These are phyloP conservation scores for Trichoderma endophyticum DNA, from an alignment of 2,329 filamentous ascomycete genomes.

Conservation along the genomic window DNA sequence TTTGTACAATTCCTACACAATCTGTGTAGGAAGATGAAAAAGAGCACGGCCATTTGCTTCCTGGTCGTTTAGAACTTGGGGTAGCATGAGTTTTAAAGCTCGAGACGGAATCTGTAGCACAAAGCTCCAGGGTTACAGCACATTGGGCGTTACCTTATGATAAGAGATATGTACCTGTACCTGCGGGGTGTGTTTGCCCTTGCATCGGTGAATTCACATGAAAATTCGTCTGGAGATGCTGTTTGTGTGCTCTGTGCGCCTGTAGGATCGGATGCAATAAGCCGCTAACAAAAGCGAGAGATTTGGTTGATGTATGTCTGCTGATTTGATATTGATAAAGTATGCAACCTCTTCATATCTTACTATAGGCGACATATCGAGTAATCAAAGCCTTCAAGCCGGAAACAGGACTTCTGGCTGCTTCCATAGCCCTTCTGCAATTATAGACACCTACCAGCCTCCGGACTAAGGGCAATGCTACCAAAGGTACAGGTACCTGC, in stretches of 20 bases:
- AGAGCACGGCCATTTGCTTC: not conserved
- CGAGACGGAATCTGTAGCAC: not conserved
- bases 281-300: not conserved
- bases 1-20: not conserved
- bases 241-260: not conserved
- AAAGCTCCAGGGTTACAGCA: not conserved
- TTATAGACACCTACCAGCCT: not conserved
- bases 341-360: not conserved
- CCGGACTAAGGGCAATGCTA: not conserved
- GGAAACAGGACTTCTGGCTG: not conserved
- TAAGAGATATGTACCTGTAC: not conserved
- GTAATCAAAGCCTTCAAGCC: not conserved
- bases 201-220: slow-evolving; percentile 6
- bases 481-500: not conserved
- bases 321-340: not conserved
- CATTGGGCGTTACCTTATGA: not conserved
- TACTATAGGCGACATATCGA: not conserved
- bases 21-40: not conserved
- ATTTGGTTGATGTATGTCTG: not conserved
- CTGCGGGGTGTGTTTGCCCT: slow-evolving; percentile 9
- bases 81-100: not conserved
- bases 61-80: not conserved
- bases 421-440: not conserved
- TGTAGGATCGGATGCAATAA: not conserved
- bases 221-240: not conserved